These are phyloP conservation scores for Balakata baccata DNA, from an alignment of 345 rosid genomes.

Conservation along the genomic window DNA sequence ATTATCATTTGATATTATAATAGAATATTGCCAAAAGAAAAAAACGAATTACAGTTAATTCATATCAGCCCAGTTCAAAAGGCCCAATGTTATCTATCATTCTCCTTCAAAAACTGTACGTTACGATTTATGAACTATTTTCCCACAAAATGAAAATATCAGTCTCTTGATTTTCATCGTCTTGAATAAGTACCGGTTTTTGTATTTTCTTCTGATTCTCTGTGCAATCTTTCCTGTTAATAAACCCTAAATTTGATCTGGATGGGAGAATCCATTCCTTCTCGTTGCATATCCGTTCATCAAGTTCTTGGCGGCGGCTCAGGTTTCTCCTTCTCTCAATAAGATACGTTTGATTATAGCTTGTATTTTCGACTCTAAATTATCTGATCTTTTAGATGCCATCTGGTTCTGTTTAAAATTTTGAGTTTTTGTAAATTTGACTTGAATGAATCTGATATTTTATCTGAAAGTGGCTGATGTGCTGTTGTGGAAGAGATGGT, in stretches of 20 bases:
- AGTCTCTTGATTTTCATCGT: no score
- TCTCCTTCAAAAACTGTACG: no score
- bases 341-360: background rate
- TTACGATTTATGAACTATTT: no score
- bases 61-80: no score
- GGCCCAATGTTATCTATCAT: no score
- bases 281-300: constrained; percentile 55
- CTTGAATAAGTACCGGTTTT: no score
- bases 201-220: background rate
- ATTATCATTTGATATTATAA: no score
- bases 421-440: background rate
- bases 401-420: background rate
- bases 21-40: no score
- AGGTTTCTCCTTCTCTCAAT: constrained; percentile 30
- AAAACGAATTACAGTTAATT: no score
- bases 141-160: no score
- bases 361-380: constrained; percentile 12
- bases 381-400: constrained; percentile 4
- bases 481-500: constrained; percentile 72
- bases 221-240: background rate
- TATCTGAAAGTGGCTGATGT: constrained; percentile 64
- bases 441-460: background rate
- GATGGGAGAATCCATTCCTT: constrained; percentile 33
- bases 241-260: background rate
- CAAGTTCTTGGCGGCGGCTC: constrained; percentile 72